Evolutionary conservation across 2,329 filamentous ascomycete species (phyloP).

Genomic region (Pseudogymnoascus sp.): DNA sequence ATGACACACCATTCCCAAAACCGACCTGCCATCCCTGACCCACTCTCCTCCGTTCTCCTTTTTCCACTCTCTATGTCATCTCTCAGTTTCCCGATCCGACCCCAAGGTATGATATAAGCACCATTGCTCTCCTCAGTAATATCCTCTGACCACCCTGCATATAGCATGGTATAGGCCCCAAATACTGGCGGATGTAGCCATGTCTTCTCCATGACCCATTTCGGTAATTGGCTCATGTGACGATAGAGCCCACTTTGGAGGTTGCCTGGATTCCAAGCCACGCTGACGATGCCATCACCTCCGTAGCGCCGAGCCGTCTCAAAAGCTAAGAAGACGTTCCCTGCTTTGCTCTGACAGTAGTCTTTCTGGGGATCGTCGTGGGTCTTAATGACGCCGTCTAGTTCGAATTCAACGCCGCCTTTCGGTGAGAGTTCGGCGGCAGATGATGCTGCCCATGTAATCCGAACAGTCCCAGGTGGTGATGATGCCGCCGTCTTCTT

Average conservation of each 20-base stretch:
- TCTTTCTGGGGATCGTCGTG: conserved; percentile 9
- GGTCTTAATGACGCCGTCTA: not conserved
- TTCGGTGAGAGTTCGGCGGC: too few species aligned
- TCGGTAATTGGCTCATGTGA: not conserved
- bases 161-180: too few species aligned
- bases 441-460: too few species aligned
- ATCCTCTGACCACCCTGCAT: too few species aligned
- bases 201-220: not conserved
- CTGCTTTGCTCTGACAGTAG: conserved; percentile 21
- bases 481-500: conserved; percentile 16
- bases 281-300: conserved; percentile 17
- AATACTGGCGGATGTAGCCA: not conserved
- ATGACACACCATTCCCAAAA: conserved; percentile 41
- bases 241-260: not conserved
- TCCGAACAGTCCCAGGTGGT: conserved; percentile 17
- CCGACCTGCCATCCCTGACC: conserved; percentile 30
- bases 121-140: too few species aligned
- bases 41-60: conserved; percentile 32
- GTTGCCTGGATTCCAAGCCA: conserved; percentile 4
- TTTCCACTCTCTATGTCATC: too few species aligned
- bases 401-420: too few species aligned
- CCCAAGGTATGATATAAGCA: too few species aligned
- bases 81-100: too few species aligned
- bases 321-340: conserved; percentile 18
- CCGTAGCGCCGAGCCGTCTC: conserved; percentile 15